phyloP scores from a whole-genome alignment of 352 stramenopile species.

The Saprolegnia diclina region DNA sequence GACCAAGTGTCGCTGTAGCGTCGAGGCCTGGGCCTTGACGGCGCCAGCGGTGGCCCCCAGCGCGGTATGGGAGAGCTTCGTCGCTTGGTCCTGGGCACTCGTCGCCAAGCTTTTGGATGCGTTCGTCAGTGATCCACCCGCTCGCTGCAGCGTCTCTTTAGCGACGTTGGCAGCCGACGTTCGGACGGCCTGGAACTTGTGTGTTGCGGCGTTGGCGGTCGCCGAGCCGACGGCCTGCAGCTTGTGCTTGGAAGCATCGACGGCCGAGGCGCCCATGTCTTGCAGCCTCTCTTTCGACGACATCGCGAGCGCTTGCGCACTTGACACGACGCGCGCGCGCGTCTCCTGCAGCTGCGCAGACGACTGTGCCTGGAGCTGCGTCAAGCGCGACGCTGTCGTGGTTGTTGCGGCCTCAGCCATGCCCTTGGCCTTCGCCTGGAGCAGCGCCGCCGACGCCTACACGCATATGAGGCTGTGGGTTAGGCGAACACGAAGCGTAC shows the following conservation, averaged over 20 bases:
- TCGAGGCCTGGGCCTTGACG: neutral
- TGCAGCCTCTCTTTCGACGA: neutral
- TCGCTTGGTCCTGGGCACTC: neutral
- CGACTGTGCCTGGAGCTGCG: neutral
- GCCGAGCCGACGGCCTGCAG: neutral
- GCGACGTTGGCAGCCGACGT: neutral
- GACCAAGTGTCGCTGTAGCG: conserved; percentile 29
- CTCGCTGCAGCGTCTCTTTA: neutral
- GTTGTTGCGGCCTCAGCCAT: too few species aligned
- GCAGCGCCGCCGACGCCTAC: too few species aligned
- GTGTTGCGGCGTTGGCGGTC: neutral
- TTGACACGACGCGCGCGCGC: neutral
- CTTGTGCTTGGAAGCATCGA: neutral
- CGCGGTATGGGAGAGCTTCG: neutral
- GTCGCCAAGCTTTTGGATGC: neutral
- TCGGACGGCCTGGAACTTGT: neutral
- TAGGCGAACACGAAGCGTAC: too few species aligned
- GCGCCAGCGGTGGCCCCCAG: neutral
- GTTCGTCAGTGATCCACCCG: neutral
- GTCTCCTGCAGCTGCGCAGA: neutral
- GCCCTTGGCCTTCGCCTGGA: too few species aligned
- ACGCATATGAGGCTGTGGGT: too few species aligned
- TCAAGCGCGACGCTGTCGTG: too few species aligned
- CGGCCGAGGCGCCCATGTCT: neutral
- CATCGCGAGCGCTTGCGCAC: neutral